Conservation (phyloP, 2,329 filamentous ascomycete genomes). For the Arachnomyces sp. region DNA sequence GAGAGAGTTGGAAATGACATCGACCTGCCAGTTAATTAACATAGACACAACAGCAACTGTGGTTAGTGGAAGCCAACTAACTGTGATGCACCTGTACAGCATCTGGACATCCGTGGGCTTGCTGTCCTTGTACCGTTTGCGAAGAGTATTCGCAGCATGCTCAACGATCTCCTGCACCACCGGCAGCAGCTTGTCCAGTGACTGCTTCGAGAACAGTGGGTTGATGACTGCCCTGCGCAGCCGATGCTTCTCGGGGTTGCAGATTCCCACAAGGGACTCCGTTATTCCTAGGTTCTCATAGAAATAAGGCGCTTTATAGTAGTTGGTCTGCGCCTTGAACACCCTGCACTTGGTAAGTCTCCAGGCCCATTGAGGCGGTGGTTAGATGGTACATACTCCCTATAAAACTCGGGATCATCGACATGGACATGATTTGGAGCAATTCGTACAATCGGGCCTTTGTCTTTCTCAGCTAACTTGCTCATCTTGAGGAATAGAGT, state of each 20-base stretch:
- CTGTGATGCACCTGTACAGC: constrained; percentile 1
- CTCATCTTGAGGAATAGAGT: constrained; percentile 10
- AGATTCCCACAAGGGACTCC: constrained; percentile 22
- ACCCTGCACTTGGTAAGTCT: background rate
- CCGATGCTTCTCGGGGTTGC: constrained; percentile 19
- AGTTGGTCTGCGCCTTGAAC: constrained; percentile 16
- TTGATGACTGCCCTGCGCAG: constrained; percentile 19
- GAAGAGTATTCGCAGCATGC: constrained; percentile 15
- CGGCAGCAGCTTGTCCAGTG: constrained; percentile 13
- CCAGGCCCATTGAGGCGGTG: no score
- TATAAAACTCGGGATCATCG: constrained; percentile 15
- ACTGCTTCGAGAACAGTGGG: constrained; percentile 19
- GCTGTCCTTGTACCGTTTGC: background rate
- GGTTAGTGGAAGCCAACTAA: background rate
- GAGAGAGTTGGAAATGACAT: no score
- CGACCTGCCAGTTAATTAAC: no score
- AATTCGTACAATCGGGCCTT: constrained; percentile 19
- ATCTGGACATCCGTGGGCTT: constrained; percentile 1
- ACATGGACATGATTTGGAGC: constrained; percentile 19
- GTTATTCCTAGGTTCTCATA: constrained; percentile 18
- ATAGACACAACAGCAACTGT: no score
- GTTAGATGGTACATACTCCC: no score
- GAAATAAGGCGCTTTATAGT: constrained; percentile 17
- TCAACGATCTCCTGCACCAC: constrained; percentile 14
- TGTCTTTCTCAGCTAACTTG: no score